Conservation (phyloP, 192 early-diverging fungal species). For the Allomyces macrogynus region DNA sequence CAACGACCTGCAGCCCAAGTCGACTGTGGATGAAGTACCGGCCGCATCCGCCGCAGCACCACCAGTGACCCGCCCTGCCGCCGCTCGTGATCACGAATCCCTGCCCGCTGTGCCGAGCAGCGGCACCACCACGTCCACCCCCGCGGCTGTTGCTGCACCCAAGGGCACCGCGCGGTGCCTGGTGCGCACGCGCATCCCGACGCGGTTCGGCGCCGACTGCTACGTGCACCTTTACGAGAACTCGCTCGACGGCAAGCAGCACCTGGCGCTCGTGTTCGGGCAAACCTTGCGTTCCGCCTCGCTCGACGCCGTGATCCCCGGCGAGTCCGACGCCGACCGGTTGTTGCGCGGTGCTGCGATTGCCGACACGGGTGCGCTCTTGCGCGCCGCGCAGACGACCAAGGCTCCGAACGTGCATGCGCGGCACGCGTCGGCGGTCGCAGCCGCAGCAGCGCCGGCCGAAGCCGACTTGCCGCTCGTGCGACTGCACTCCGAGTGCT, state of each 20-base stretch:
- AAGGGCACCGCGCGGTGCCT: constrained; percentile 19
- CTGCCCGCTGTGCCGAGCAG: no score
- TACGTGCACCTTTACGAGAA: constrained; percentile 73
- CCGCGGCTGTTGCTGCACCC: no score
- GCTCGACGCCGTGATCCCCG: constrained; percentile 37
- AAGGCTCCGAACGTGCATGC: neutral
- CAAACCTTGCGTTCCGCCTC: constrained; percentile 47
- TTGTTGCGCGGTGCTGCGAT: constrained; percentile 51
- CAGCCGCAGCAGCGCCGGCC: neutral
- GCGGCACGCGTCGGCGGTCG: neutral
- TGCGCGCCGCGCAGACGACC: neutral
- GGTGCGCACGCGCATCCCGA: constrained; percentile 61
- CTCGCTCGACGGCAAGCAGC: constrained; percentile 67
- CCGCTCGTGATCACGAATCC: no score
- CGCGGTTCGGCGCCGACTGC: constrained; percentile 50
- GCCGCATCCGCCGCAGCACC: no score
- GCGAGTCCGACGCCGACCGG: constrained; percentile 62
- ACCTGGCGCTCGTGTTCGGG: constrained; percentile 86
- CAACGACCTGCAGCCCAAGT: no score
- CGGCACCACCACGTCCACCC: no score
- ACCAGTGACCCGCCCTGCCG: no score
- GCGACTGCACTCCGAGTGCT: constrained; percentile 91
- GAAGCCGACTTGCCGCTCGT: constrained; percentile 32
- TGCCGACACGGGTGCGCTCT: constrained; percentile 16
- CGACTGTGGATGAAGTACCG: no score